A percentile compares a stretch with the other conserved stretches of the same genome.
phyloP scores from a whole-genome alignment of 257 asterid genomes.

The Nicotiana tomentosiformis region DNA sequence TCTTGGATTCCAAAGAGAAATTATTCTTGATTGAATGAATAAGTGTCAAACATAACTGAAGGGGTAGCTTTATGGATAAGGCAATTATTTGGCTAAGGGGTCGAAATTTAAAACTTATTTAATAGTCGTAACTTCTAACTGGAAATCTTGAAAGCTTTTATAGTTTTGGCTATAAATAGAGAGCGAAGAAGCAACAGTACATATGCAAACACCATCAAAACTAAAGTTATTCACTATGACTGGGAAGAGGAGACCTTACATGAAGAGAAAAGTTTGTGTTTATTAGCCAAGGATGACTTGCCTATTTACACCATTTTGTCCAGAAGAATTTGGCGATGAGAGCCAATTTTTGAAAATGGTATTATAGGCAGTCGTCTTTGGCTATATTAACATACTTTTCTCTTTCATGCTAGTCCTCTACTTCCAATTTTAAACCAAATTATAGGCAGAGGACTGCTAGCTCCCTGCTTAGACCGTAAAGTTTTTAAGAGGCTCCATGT shows the following conservation, averaged over 20 bases:
- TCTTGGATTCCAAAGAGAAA: neutral
- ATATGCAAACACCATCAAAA: neutral
- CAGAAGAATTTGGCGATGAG: neutral
- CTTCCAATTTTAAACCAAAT: neutral
- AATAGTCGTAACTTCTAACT: neutral
- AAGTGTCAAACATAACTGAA: neutral
- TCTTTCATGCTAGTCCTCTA: neutral
- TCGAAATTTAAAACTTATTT: too few species aligned
- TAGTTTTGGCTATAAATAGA: neutral
- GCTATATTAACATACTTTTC: slow-evolving; percentile 1
- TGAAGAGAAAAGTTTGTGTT: neutral
- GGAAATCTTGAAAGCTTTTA: neutral
- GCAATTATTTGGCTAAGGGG: neutral
- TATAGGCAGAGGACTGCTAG: too few species aligned
- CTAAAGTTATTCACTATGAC: neutral
- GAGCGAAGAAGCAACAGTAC: neutral
- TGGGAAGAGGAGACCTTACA: slow-evolving; percentile 4
- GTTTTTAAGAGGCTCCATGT: too few species aligned
- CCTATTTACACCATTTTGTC: neutral
- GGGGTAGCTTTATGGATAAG: neutral
- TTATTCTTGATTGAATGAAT: neutral
- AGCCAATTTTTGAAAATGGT: neutral
- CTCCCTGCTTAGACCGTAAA: too few species aligned
- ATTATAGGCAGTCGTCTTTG: slow-evolving; percentile 6
- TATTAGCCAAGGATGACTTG: slow-evolving; percentile 15